Evolutionary conservation across 2,329 filamentous ascomycete genomes (phyloP).

Genomic region (Scleromitrula shiraiana): DNA sequence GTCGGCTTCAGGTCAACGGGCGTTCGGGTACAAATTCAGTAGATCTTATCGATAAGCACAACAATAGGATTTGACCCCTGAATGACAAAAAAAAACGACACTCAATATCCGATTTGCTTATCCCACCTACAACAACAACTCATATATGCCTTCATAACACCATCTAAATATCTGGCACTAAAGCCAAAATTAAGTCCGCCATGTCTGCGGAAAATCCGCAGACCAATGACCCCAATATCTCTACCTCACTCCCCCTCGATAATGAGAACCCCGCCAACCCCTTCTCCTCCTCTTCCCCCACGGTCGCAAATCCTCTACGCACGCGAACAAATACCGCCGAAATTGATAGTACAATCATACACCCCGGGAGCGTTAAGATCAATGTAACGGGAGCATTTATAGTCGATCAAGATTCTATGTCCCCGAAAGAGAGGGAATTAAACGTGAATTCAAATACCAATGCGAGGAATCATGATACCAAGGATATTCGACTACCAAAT

Average conservation of each 20-base stretch:
- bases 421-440: slow-evolving; percentile 35
- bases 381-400: slow-evolving; percentile 97
- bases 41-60: too few species aligned
- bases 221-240: slow-evolving; percentile 5
- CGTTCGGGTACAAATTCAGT: too few species aligned
- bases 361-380: slow-evolving; percentile 73
- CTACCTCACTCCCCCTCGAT: slow-evolving; percentile 2
- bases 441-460: slow-evolving; percentile 35
- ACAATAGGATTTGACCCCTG: too few species aligned
- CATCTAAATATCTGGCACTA: slow-evolving; percentile 12
- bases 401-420: slow-evolving; percentile 67
- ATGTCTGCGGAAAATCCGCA: slow-evolving; percentile 21
- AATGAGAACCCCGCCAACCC: slow-evolving; percentile 13
- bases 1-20: too few species aligned
- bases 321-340: slow-evolving; percentile 30
- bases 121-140: neutral
- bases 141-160: slow-evolving; percentile 10
- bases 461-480: slow-evolving; percentile 59
- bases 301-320: slow-evolving; percentile 10
- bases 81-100: neutral
- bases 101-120: slow-evolving; percentile 1
- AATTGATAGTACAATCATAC: slow-evolving; percentile 38
- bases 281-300: slow-evolving; percentile 15
- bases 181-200: slow-evolving; percentile 13
- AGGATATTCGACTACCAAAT: slow-evolving; percentile 92